Evolutionary conservation across 192 early-diverging fungal species (phyloP).

Genomic region (Entomortierella lignicola): DNA sequence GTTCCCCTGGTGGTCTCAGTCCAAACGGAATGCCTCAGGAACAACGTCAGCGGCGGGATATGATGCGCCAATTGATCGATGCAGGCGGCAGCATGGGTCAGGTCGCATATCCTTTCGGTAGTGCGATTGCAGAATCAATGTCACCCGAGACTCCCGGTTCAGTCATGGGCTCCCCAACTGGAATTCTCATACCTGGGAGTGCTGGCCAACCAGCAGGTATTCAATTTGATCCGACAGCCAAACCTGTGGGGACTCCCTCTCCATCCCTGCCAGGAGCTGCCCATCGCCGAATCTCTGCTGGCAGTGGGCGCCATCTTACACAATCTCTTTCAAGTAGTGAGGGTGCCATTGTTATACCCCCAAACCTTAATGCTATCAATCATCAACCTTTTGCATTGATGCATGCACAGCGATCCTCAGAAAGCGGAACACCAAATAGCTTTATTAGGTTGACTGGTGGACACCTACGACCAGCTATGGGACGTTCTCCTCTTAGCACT

Average conservation of each 20-base stretch:
- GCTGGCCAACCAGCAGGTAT: constrained; percentile 26
- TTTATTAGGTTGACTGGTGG: constrained; percentile 22
- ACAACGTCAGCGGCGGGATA: constrained; percentile 15
- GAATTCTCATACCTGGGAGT: constrained; percentile 12
- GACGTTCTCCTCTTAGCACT: constrained; percentile 26
- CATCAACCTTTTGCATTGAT: constrained; percentile 31
- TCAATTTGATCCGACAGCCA: constrained; percentile 37
- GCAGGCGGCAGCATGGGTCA: constrained; percentile 9
- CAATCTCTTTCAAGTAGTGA: constrained; percentile 5
- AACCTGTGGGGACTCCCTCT: constrained; percentile 26
- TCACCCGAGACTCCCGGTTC: constrained; percentile 33
- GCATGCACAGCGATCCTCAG: constrained; percentile 7
- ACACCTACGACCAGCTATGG: constrained; percentile 9
- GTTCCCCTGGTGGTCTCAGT: constrained; percentile 42
- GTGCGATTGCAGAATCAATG: neutral
- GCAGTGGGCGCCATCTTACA: constrained; percentile 10
- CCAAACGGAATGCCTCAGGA: constrained; percentile 22
- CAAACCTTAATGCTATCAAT: constrained; percentile 1
- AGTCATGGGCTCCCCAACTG: constrained; percentile 24
- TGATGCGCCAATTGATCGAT: constrained; percentile 34
- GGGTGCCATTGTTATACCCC: constrained; percentile 20
- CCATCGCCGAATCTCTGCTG: constrained; percentile 21
- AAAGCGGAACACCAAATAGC: neutral
- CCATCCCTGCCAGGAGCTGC: constrained; percentile 14
- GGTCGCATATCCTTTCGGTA: constrained; percentile 19